These are phyloP conservation scores for Exsudoporus frostii DNA, from an alignment of 768 basidiomycete species.

Conservation along the genomic window DNA sequence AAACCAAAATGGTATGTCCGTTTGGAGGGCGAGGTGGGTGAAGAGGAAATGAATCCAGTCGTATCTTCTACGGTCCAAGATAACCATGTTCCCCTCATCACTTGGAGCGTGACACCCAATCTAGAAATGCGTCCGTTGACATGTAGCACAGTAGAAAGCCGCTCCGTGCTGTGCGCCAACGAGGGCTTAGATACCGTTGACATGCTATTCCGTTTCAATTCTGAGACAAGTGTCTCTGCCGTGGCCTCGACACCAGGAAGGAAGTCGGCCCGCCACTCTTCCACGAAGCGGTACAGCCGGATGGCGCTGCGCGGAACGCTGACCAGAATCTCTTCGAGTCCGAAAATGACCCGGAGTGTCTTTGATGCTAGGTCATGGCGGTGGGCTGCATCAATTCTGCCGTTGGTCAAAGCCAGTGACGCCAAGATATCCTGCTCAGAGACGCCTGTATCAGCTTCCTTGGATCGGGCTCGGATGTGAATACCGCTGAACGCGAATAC, in stretches of 20 bases:
- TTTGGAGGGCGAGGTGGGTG: slow-evolving; percentile 31
- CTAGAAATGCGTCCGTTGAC: slow-evolving; percentile 51
- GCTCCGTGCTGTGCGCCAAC: slow-evolving; percentile 17
- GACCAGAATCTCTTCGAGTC: slow-evolving; percentile 45
- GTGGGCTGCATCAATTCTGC: slow-evolving; percentile 44
- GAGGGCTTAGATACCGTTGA: slow-evolving; percentile 32
- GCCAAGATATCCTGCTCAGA: slow-evolving; percentile 59
- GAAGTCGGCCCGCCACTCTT: slow-evolving; percentile 81
- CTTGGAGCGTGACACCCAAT: slow-evolving; percentile 64
- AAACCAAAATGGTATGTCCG: slow-evolving; percentile 54
- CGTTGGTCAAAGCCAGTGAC: slow-evolving; percentile 47
- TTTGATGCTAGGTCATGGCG: slow-evolving; percentile 44
- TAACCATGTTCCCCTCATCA: slow-evolving; percentile 88
- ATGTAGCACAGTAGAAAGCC: slow-evolving; percentile 34
- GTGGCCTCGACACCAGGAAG: slow-evolving; percentile 71
- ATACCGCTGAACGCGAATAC: slow-evolving; percentile 49
- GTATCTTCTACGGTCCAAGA: slow-evolving; percentile 64
- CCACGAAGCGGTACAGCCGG: slow-evolving; percentile 70
- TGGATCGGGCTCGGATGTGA: slow-evolving; percentile 57
- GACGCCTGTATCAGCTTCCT: slow-evolving; percentile 34
- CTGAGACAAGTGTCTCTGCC: slow-evolving; percentile 60
- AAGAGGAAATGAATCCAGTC: slow-evolving; percentile 45
- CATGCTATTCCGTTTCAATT: slow-evolving; percentile 47
- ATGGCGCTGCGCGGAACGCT: slow-evolving; percentile 80
- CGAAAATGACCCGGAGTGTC: slow-evolving; percentile 42